A percentile compares a stretch with the other conserved stretches of the same genome.
These are phyloP conservation scores for Artomyces pyxidatus DNA, from an alignment of 768 basidiomycete species.

Conservation along the genomic window DNA sequence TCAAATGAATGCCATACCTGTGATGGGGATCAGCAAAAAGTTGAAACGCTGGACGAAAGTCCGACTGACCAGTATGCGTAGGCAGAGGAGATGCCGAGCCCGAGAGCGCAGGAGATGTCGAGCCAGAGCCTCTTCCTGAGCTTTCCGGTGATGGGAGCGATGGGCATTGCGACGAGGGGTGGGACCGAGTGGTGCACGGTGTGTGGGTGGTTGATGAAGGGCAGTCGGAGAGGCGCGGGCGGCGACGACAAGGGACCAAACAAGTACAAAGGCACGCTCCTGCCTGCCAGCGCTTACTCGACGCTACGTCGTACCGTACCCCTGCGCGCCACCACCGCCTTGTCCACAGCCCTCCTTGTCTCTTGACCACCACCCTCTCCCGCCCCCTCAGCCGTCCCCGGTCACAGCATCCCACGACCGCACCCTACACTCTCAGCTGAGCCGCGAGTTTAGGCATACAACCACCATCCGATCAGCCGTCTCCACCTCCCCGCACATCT, in stretches of 20 bases:
- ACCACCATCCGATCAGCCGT: conserved; percentile 19
- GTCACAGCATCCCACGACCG: conserved; percentile 1
- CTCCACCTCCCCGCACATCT: conserved; percentile 16
- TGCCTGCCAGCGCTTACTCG: not conserved
- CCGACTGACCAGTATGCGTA: conserved; percentile 78
- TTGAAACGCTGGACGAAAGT: conserved; percentile 12
- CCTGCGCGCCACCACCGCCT: conserved; percentile 9
- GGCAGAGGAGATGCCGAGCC: conserved; percentile 65
- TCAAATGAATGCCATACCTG: conserved; percentile 83
- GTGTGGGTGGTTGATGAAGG: conserved; percentile 20
- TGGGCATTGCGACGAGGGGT: conserved; percentile 48
- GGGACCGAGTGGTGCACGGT: too few relatives aligned
- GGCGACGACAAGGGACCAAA: conserved; percentile 7
- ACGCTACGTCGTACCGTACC: conserved; percentile 1
- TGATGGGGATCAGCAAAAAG: conserved; percentile 19
- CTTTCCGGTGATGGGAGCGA: conserved; percentile 89
- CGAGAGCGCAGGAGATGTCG: conserved; percentile 67
- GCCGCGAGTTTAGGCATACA: not conserved
- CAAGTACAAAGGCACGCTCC: conserved; percentile 20
- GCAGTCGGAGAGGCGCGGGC: not conserved
- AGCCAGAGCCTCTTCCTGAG: conserved; percentile 91
- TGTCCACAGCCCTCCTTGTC: conserved; percentile 4
- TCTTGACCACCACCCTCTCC: conserved; percentile 1
- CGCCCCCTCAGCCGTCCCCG: not conserved
- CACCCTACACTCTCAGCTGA: not conserved